Percentiles rank a stretch among this genome's conserved stretches.
Conservation (phyloP, 139 green algal genomes). For the Trebouxia sp. region DNA sequence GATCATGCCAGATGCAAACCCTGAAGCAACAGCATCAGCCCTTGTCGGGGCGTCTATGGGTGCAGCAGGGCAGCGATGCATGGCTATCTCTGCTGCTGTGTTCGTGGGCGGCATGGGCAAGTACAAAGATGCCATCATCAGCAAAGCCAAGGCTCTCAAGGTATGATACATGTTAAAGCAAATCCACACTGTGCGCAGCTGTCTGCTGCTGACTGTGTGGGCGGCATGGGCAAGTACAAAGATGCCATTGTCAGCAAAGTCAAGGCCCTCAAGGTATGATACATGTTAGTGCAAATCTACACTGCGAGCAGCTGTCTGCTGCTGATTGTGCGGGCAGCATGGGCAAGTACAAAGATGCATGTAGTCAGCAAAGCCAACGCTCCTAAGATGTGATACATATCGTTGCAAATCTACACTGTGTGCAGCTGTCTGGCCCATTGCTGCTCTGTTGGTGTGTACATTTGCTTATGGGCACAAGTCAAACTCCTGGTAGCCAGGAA, state of each 20-base stretch:
- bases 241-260: conserved; percentile 70
- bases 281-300: too few relatives aligned
- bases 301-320: too few relatives aligned
- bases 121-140: conserved; percentile 56
- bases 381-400: too few relatives aligned
- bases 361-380: conserved; percentile 69
- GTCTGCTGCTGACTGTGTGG: conserved; percentile 91
- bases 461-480: too few relatives aligned
- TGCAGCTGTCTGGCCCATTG: too few relatives aligned
- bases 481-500: too few relatives aligned
- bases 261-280: conserved; percentile 47
- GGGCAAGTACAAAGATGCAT: conserved; percentile 41
- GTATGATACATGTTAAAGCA: too few relatives aligned
- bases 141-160: conserved; percentile 62
- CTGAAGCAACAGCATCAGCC: conserved; percentile 74
- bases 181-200: too few relatives aligned
- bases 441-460: too few relatives aligned
- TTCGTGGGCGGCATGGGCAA: conserved; percentile 82
- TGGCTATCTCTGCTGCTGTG: conserved; percentile 92
- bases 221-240: conserved; percentile 54
- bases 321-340: conserved; percentile 90
- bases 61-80: conserved; percentile 95
- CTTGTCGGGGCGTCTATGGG: conserved; percentile 90
- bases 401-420: too few relatives aligned
- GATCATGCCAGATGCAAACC: conserved; percentile 91